Evolutionary conservation across 371 early-diverging fungal species (phyloP).

Genomic region (Rhizomucor miehei): DNA sequence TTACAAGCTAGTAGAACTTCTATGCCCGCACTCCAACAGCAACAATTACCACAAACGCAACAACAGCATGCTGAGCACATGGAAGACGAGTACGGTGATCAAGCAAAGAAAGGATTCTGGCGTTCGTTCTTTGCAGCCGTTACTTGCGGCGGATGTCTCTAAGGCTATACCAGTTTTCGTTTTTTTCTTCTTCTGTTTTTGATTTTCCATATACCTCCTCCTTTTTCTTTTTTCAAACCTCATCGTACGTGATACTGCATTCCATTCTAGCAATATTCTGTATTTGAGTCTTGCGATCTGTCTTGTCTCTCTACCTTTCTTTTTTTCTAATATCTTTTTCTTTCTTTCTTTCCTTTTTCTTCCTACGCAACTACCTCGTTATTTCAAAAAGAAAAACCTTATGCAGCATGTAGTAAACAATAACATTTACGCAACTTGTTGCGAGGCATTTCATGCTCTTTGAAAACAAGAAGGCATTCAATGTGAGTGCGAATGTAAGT

Average conservation of each 20-base stretch:
- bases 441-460: too few relatives aligned
- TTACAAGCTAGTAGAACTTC: background rate
- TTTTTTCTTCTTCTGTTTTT: too few relatives aligned
- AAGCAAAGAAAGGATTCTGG: conserved; percentile 3
- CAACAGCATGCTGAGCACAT: background rate
- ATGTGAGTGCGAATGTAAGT: too few relatives aligned
- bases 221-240: too few relatives aligned
- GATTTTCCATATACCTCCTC: too few relatives aligned
- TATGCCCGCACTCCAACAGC: background rate
- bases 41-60: background rate
- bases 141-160: conserved; percentile 2
- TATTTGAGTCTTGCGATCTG: too few relatives aligned
- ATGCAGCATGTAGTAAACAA: too few relatives aligned
- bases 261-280: too few relatives aligned
- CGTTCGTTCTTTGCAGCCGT: background rate
- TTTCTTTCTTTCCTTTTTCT: background rate
- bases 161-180: background rate
- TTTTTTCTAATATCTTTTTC: background rate
- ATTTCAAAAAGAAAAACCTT: background rate
- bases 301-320: background rate
- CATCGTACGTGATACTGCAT: too few relatives aligned
- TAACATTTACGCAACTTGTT: too few relatives aligned
- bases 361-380: background rate
- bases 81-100: too few relatives aligned
- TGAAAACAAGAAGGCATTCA: too few relatives aligned